Conservation (phyloP, 2,329 filamentous ascomycete species). For the Fusarium dlaminii region DNA sequence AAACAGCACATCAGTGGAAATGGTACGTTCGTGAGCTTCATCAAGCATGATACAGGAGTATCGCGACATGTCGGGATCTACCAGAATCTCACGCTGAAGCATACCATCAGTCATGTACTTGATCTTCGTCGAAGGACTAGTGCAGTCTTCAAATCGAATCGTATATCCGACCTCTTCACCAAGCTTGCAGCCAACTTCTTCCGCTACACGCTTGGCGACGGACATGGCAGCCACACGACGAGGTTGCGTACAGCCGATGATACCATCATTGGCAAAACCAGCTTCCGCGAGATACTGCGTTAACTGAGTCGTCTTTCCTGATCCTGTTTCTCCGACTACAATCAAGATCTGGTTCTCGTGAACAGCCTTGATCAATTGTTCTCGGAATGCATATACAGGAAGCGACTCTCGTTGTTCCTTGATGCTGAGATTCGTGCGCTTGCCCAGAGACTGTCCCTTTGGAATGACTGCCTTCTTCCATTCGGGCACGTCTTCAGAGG, state of each 20-base stretch:
- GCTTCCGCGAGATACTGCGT: constrained; percentile 95
- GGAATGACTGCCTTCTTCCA: constrained; percentile 89
- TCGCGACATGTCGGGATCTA: constrained; percentile 86
- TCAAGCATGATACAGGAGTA: constrained; percentile 99
- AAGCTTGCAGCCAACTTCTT: constrained; percentile 91
- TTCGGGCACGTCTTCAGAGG: constrained; percentile 80
- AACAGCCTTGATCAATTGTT: constrained; percentile 87
- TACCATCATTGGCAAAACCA: constrained; percentile 85
- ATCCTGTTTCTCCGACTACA: constrained; percentile 96
- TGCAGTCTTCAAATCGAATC: constrained; percentile 96
- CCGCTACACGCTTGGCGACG: constrained; percentile 94
- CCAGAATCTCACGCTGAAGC: constrained; percentile 92
- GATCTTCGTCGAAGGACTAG: constrained; percentile 86
- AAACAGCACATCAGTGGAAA: constrained; percentile 94
- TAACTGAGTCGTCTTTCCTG: constrained; percentile 95
- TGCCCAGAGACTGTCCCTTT: constrained; percentile 83
- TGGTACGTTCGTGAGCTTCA: constrained; percentile 96
- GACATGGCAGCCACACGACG: constrained; percentile 98
- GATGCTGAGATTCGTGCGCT: constrained; percentile 89
- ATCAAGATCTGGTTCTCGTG: constrained; percentile 90
- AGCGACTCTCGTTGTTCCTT: constrained; percentile 92
- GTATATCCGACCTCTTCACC: constrained; percentile 96
- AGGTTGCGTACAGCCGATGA: constrained; percentile 96
- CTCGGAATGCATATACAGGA: constrained; percentile 89
- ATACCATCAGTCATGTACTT: constrained; percentile 99